Evolutionary conservation across 441 rosid genomes (phyloP).

Genomic region (Adansonia gregorii): DNA sequence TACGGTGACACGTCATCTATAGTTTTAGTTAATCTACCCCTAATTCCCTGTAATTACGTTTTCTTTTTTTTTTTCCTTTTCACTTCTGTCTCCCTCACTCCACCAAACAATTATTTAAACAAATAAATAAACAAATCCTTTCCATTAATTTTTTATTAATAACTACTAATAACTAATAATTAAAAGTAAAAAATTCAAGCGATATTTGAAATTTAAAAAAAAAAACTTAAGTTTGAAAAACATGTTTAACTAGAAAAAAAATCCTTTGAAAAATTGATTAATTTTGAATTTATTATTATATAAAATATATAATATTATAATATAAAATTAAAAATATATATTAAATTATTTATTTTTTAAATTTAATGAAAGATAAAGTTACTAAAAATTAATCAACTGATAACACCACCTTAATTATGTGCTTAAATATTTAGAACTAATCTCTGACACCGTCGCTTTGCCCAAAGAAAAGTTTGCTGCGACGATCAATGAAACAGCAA

Average conservation of each 20-base stretch:
- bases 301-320: no score
- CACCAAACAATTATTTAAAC: background rate
- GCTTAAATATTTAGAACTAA: background rate
- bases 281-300: no score
- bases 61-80: background rate
- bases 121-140: background rate
- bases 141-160: background rate
- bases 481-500: constrained; percentile 21
- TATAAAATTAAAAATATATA: no score
- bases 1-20: background rate
- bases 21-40: background rate
- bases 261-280: background rate
- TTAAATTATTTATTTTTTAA: no score
- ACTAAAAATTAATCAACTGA: no score
- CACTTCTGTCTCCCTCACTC: background rate
- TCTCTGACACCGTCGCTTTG: constrained; percentile 31
- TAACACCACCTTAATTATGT: no score
- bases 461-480: constrained; percentile 33
- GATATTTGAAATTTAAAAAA: no score
- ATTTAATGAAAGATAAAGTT: no score
- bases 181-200: background rate
- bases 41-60: background rate
- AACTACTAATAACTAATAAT: background rate
- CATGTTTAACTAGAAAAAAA: background rate
- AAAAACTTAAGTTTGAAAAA: no score